Percentiles rank a stretch among this genome's conserved stretches.
Evolutionary conservation across 2,329 filamentous ascomycete species (phyloP).

Genomic region (Cladosporium sp.): DNA sequence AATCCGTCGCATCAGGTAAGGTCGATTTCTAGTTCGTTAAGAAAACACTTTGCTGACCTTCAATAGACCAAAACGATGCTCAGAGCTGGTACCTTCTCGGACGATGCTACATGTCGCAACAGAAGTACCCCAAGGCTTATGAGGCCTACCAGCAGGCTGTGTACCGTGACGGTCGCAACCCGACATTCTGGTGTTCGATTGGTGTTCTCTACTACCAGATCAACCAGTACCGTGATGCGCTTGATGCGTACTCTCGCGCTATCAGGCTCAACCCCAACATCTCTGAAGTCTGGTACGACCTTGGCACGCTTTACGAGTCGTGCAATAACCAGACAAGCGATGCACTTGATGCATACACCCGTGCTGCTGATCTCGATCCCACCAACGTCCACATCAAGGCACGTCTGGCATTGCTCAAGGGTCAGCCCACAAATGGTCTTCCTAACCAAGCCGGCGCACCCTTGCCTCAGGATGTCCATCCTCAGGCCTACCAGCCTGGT

Average conservation of each 20-base stretch:
- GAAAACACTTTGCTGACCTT: slow-evolving; percentile 21
- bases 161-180: slow-evolving; percentile 94
- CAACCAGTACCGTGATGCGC: slow-evolving; percentile 96
- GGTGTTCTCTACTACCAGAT: slow-evolving; percentile 99
- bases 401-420: slow-evolving; percentile 81
- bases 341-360: slow-evolving; percentile 90
- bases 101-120: slow-evolving; percentile 98
- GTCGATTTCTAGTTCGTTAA: slow-evolving; percentile 14
- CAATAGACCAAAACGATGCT: slow-evolving; percentile 80
- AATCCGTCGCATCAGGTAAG: slow-evolving; percentile 88
- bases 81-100: slow-evolving; percentile 99
- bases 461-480: slow-evolving; percentile 93
- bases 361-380: slow-evolving; percentile 91
- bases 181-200: slow-evolving; percentile 99
- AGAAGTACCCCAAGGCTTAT: slow-evolving; percentile 97
- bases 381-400: slow-evolving; percentile 94
- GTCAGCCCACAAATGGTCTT: slow-evolving; percentile 64
- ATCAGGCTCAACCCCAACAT: slow-evolving; percentile 97
- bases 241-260: slow-evolving; percentile 94
- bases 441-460: slow-evolving; percentile 70
- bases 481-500: slow-evolving; percentile 82
- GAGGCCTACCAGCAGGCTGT: slow-evolving; percentile 98
- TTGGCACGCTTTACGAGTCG: slow-evolving; percentile 95
- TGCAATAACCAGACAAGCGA: slow-evolving; percentile 99
- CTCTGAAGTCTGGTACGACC: slow-evolving; percentile 97